phyloP scores from a whole-genome alignment of 805 yeast species.

The Yamadazyma takamatsuzukensis region DNA sequence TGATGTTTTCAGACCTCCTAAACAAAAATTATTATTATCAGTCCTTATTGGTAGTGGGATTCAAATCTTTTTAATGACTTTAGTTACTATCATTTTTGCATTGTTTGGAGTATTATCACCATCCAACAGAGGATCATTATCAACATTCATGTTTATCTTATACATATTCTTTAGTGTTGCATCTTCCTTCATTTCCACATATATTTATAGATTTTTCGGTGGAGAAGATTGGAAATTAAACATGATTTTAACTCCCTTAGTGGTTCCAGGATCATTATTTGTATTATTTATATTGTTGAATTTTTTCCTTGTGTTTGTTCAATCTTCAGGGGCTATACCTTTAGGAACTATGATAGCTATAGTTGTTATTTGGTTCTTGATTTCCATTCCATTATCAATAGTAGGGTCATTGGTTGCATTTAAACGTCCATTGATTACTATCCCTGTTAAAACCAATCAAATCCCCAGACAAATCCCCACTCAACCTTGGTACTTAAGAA shows the following conservation, averaged over 20 bases:
- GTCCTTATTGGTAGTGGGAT: constrained; percentile 84
- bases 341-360: constrained; percentile 83
- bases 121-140: constrained; percentile 88
- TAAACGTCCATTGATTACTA: constrained; percentile 51
- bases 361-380: constrained; percentile 75
- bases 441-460: constrained; percentile 90
- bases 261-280: constrained; percentile 82
- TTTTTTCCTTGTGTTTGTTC: constrained; percentile 71
- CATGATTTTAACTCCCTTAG: constrained; percentile 72
- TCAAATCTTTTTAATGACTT: constrained; percentile 75
- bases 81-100: constrained; percentile 75
- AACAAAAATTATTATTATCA: constrained; percentile 64
- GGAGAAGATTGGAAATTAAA: constrained; percentile 91
- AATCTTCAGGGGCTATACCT: constrained; percentile 94
- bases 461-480: constrained; percentile 94
- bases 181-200: constrained; percentile 86
- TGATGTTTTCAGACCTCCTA: constrained; percentile 88
- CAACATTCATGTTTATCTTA: constrained; percentile 83
- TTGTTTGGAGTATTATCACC: constrained; percentile 88
- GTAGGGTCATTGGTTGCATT: constrained; percentile 80
- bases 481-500: constrained; percentile 79
- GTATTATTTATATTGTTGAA: constrained; percentile 64
- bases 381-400: constrained; percentile 81
- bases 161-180: constrained; percentile 77
- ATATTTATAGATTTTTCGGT: constrained; percentile 81